Base-by-base conservation (phyloP, 768 basidiomycete species). In the Suillus clintonianus region DNA sequence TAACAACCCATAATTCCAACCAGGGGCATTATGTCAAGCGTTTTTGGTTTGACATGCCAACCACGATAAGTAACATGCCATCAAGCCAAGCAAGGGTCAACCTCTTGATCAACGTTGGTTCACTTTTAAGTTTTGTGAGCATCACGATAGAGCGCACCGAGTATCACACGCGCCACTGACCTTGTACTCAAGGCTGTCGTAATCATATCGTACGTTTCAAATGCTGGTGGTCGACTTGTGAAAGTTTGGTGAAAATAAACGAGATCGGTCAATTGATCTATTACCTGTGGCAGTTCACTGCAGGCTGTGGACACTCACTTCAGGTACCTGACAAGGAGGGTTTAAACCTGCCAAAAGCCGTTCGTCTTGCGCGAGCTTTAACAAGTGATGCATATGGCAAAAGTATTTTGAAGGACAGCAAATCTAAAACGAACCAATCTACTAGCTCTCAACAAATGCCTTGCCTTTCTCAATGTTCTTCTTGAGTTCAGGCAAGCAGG, bases 391-490 rank as follows among this genome's bases (percentile, higher is more conserved):
- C 39, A 30, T 41, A 30, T 11, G 3, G 39, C 39, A 57, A 17
- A 56, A 27, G 14, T 24, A 56, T 57, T 27, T 57, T 57, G 17
- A 41, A 11, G 10, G 39, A 57, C 17, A 57, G 3, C 24, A 41
- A 19, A 57, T 57, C 39, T 57, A 53, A 57, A 27, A 17, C 17
- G 24, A 30, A 57, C 24, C 17, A 27, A 43, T 75, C 74, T 75
- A 77, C 54, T 73, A 62, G 64, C 57, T 70, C 74, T 85, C 85
- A 68, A 86, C 90, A 67, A 93, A 94, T 50, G 85, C 83, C 78
- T 83, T 87, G 79, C 95, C 95, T 89, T 95, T 98, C 80, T 93
- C 92, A 71, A 98, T 97, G 87, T 97, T 98, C 89, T 92, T 95
- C 87, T 92, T 92, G 71, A 99, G 86, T 70, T 95, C 94, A 68